Evolutionary conservation across 805 yeast genomes (phyloP).

Genomic region (Candida sonorensis): DNA sequence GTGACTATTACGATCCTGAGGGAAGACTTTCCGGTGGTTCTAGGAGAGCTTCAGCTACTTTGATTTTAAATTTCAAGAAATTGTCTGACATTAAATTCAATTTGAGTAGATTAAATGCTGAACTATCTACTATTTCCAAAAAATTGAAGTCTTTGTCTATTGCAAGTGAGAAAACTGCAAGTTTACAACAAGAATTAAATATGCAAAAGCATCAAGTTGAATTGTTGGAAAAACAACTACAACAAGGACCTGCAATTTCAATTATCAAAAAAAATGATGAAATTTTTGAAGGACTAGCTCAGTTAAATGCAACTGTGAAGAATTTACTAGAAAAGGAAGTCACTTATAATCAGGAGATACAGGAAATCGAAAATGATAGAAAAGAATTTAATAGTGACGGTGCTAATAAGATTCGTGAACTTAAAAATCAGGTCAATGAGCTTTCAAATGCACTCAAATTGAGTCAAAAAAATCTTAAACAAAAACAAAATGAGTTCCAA

Average conservation of each 20-base stretch:
- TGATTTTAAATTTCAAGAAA: conserved; percentile 63
- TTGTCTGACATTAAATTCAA: too few relatives aligned
- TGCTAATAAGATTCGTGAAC: conserved; percentile 67
- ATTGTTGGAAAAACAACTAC: conserved; percentile 46
- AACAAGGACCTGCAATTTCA: conserved; percentile 48
- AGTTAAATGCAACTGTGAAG: conserved; percentile 32
- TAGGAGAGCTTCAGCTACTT: conserved; percentile 49
- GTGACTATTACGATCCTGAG: conserved; percentile 92
- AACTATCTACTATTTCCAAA: conserved; percentile 32
- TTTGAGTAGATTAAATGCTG: too few relatives aligned
- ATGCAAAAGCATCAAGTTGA: conserved; percentile 53
- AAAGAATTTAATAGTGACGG: conserved; percentile 75
- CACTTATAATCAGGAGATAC: conserved; percentile 37
- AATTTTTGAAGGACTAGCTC: conserved; percentile 38
- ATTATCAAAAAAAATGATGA: conserved; percentile 44
- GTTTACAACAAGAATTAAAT: conserved; percentile 52
- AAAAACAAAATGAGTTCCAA: conserved; percentile 50
- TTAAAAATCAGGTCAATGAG: conserved; percentile 43
- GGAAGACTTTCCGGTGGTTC: conserved; percentile 98
- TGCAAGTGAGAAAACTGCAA: conserved; percentile 42
- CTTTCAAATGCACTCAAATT: conserved; percentile 30
- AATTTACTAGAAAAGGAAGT: conserved; percentile 28
- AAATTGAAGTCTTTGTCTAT: conserved; percentile 37
- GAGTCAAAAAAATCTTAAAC: conserved; percentile 35
- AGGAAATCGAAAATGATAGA: conserved; percentile 64